These are phyloP conservation scores for Phytopythium cucurbitacearum DNA, from an alignment of 352 stramenopile genomes.

Conservation along the genomic window DNA sequence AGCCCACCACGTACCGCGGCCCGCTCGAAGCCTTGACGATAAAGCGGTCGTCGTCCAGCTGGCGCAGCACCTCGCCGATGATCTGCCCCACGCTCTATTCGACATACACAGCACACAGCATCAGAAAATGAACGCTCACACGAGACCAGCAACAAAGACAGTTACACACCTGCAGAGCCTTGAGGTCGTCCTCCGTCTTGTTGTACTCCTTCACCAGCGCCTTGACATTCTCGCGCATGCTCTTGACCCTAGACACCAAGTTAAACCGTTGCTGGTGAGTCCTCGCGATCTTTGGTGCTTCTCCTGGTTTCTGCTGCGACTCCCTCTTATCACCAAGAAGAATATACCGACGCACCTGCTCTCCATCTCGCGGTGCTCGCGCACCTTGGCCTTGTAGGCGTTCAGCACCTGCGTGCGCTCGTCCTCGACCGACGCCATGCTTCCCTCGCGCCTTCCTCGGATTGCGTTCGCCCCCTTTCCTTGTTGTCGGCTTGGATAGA, in stretches of 20 bases:
- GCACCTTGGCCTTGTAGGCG: slow-evolving; percentile 95
- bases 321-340: not conserved
- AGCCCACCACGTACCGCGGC: slow-evolving; percentile 98
- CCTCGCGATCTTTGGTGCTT: not conserved
- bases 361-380: slow-evolving; percentile 96
- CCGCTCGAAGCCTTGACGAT: slow-evolving; percentile 99
- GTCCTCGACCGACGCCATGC: slow-evolving; percentile 75
- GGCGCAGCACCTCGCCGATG: slow-evolving; percentile 98
- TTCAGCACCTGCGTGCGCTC: slow-evolving; percentile 92
- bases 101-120: not conserved
- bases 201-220: slow-evolving; percentile 95
- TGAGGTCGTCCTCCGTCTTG: slow-evolving; percentile 99
- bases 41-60: slow-evolving; percentile 97
- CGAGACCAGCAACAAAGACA: not conserved
- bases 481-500: not conserved
- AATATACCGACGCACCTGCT: slow-evolving; percentile 60
- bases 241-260: slow-evolving; percentile 85
- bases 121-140: not conserved
- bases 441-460: slow-evolving; percentile 8
- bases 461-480: not conserved
- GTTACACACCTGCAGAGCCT: slow-evolving; percentile 79
- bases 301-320: not conserved
- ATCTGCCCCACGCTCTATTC: slow-evolving; percentile 97
- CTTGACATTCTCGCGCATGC: slow-evolving; percentile 95
- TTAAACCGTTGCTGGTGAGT: slow-evolving; percentile 1